Base-by-base conservation (phyloP, 1,139 yeast species). In the Geotrichum klebahnii region DNA sequence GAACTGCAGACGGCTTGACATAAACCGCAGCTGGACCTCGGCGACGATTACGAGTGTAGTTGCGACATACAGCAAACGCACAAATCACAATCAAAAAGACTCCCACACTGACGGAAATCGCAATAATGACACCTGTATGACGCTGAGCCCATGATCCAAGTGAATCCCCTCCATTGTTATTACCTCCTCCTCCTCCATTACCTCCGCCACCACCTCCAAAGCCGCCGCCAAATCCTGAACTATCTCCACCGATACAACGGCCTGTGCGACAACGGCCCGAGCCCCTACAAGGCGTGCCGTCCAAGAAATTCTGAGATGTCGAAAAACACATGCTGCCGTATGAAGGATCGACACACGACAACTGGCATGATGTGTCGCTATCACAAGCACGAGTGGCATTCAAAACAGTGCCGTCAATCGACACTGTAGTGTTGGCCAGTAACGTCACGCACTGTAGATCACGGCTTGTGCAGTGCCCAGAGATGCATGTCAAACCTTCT, bases 391-490 rank as follows among this genome's bases (percentile, higher is more conserved):
- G 50, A 31, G 61, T 59, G 24, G 59, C 60, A 46, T 60, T 64
- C 22, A 43, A 19, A 5, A 54, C 41, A 23, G 51, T 44, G 10
- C 65, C 63, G 37, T 55, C 57, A n/a, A 57, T 57, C 17, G 53
- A 48, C n/a, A 57, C 45, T 23, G 65, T 57, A 40, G 54, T 50
- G 56, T 64, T 61, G 20, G 61, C 61, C 54, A 66, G 54, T 16
- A 64, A 51, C 4, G 66, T 60, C n/a, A 54, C 54, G 45, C 70
- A 66, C 58, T 67, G 70, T 48, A 58, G 56, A 51, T 67, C 65
- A 17, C 72, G 61, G 20, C 69, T 65, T 2, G 71, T 66, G 53
- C 73, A 69, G 34, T 61, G 67, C 19, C 73, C 73, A 3, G 70
- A 63, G 19, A 67, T 67, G 52, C 73, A 69, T 20, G 55, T 50